A percentile compares a stretch with the other conserved stretches of the same genome.
These are phyloP conservation scores for Fusarium sp. DNA, from an alignment of 2,329 filamentous ascomycete species.

Conservation along the genomic window DNA sequence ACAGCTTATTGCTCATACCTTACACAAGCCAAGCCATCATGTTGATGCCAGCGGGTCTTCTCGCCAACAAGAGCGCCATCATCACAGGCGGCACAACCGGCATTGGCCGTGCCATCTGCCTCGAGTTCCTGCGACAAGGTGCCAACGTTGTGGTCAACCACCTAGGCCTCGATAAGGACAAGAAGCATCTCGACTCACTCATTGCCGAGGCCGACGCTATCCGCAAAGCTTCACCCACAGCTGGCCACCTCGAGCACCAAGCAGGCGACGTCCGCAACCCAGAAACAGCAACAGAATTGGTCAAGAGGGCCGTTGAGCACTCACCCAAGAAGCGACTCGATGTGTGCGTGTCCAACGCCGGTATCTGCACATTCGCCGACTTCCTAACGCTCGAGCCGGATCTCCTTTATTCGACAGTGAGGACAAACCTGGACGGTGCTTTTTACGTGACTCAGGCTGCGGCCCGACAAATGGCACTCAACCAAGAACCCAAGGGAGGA, in stretches of 20 bases:
- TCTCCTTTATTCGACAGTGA: slow-evolving; percentile 79
- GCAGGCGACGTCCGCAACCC: slow-evolving; percentile 84
- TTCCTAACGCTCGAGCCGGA: slow-evolving; percentile 82
- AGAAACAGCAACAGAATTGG: slow-evolving; percentile 77
- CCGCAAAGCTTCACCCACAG: slow-evolving; percentile 58
- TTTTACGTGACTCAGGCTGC: slow-evolving; percentile 91
- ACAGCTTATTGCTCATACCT: slow-evolving; percentile 1
- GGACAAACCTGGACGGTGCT: slow-evolving; percentile 88
- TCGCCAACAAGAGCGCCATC: slow-evolving; percentile 83
- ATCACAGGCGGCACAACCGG: slow-evolving; percentile 91
- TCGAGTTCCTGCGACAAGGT: slow-evolving; percentile 84
- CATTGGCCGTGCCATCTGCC: slow-evolving; percentile 87
- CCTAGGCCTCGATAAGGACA: slow-evolving; percentile 71
- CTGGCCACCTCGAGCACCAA: slow-evolving; percentile 74
- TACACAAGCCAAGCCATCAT: slow-evolving; percentile 50
- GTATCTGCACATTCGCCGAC: slow-evolving; percentile 89
- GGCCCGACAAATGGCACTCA: slow-evolving; percentile 82
- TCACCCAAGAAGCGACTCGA: slow-evolving; percentile 70
- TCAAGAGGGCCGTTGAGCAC: slow-evolving; percentile 73
- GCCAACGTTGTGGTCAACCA: slow-evolving; percentile 87
- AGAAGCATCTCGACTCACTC: slow-evolving; percentile 67
- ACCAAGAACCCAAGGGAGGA: slow-evolving; percentile 76
- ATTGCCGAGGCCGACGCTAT: slow-evolving; percentile 66
- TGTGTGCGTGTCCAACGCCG: slow-evolving; percentile 90
- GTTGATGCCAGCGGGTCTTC: slow-evolving; percentile 66